Conservation (phyloP, 2,329 filamentous ascomycete species). For the Lachnellula cervina region DNA sequence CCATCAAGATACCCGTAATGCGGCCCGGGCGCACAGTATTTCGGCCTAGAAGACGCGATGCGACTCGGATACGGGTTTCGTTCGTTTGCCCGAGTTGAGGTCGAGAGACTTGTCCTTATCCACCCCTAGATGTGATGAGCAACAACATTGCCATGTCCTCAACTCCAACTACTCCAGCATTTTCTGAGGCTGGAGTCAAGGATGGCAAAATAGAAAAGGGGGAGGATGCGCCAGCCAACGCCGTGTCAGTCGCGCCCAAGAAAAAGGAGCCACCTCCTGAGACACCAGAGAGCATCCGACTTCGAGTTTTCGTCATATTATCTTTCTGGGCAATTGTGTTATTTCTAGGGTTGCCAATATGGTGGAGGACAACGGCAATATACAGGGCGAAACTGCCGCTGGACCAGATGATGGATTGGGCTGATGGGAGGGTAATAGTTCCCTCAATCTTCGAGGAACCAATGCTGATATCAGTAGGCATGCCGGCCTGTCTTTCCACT, state of each 20-base stretch:
- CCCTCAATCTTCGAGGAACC: background rate
- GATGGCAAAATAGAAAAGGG: constrained; percentile 4
- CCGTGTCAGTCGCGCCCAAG: constrained; percentile 19
- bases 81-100: background rate
- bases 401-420: constrained; percentile 84
- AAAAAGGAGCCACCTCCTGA: constrained; percentile 63
- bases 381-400: constrained; percentile 81
- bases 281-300: constrained; percentile 60
- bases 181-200: constrained; percentile 3
- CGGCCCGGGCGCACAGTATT: background rate
- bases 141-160: constrained; percentile 17
- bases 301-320: constrained; percentile 69
- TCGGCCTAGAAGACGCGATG: background rate
- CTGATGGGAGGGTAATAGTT: constrained; percentile 70
- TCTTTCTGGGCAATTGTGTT: constrained; percentile 90
- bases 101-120: background rate
- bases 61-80: background rate
- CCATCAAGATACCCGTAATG: background rate
- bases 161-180: constrained; percentile 12
- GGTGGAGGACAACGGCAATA: constrained; percentile 93
- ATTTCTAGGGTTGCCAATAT: constrained; percentile 81
- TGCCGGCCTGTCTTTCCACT: constrained; percentile 87
- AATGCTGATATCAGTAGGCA: constrained; percentile 48
- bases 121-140: background rate
- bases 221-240: constrained; percentile 20